phyloP scores from a whole-genome alignment of 2,329 filamentous ascomycete genomes.

The Ceratocystis diversiconidia region DNA sequence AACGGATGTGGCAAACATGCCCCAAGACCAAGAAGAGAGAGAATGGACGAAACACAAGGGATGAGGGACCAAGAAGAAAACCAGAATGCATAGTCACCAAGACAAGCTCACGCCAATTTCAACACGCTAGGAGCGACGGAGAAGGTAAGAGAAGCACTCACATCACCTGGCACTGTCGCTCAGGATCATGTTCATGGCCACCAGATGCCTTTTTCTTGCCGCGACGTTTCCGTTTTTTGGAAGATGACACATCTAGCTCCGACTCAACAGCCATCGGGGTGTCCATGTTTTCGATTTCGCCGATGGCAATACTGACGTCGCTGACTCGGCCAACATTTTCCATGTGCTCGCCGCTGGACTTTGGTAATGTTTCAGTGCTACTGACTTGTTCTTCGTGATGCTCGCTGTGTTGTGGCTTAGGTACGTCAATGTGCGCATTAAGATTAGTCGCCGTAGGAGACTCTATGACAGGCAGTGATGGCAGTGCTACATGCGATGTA shows the following conservation, averaged over 20 bases:
- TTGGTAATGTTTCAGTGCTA: background rate
- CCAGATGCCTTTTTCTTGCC: slow-evolving; percentile 13
- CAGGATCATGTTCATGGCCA: slow-evolving; percentile 6
- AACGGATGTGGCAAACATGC: background rate
- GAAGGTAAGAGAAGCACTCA: background rate
- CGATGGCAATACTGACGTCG: slow-evolving; percentile 1
- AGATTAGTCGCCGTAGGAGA: background rate
- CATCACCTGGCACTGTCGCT: slow-evolving; percentile 16
- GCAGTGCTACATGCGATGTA: background rate
- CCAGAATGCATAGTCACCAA: background rate
- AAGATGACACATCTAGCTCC: background rate
- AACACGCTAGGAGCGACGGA: background rate
- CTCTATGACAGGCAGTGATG: slow-evolving; percentile 2
- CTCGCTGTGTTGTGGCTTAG: background rate
- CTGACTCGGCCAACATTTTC: background rate
- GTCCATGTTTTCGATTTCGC: background rate
- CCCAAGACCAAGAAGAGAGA: background rate
- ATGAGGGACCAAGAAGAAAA: background rate
- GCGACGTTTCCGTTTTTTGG: slow-evolving; percentile 11
- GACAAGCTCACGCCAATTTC: background rate
- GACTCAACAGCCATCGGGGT: background rate
- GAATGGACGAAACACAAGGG: background rate
- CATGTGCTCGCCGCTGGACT: background rate
- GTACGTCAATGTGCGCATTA: background rate
- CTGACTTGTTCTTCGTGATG: background rate